Evolutionary conservation across 768 basidiomycete species (phyloP), one percentile per base, ranked within the genome.

Genomic region (Austroboletus eburneus): DNA sequence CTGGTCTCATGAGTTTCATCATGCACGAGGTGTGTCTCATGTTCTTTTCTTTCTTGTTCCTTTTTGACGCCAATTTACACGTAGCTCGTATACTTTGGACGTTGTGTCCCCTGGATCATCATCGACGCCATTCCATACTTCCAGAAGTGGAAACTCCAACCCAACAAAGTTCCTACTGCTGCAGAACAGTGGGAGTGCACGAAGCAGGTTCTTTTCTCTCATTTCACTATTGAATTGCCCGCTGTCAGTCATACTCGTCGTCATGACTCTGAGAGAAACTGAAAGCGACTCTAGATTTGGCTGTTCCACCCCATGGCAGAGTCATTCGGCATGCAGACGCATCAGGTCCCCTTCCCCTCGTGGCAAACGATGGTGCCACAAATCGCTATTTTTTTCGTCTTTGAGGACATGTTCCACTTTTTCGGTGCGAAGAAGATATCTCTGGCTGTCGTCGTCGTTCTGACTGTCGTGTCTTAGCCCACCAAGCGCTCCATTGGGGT

Each of bases 371-470:
- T 94, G 77, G 66, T 73, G 3, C 83, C 78, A 16, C 94, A 95
- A 65, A 68, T 96, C 42, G 79, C 79, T 25, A 68, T 91, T 51
- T 98, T 98, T 76, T 96, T 98, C 68, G 74, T 95, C 63, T 90
- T 96, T 54, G 96, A 99, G 70, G 95, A 97, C 66, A 80, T 86
- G 58, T 97, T 88, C 78, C 95, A 99, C 69, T 97, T 85, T 73
- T 76, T 87, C 62, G 81, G 86, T 82, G 58, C 29, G 78, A 66
- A 12, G 20, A 3, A 29, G 0, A 24, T n/a, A 9, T 25, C 9
- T 25, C 29, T 39, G 21, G 38, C 20, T 22, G 7, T 10, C 10
- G 7, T 47, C 22, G n/a, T n/a, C n/a, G n/a, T n/a, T 2, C 27
- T 50, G 41, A 58, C 53, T 1, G n/a, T 2, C 6, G 17, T 22